phyloP scores from a whole-genome alignment of 2,329 filamentous ascomycete species.

The Shiraia sp. region DNA sequence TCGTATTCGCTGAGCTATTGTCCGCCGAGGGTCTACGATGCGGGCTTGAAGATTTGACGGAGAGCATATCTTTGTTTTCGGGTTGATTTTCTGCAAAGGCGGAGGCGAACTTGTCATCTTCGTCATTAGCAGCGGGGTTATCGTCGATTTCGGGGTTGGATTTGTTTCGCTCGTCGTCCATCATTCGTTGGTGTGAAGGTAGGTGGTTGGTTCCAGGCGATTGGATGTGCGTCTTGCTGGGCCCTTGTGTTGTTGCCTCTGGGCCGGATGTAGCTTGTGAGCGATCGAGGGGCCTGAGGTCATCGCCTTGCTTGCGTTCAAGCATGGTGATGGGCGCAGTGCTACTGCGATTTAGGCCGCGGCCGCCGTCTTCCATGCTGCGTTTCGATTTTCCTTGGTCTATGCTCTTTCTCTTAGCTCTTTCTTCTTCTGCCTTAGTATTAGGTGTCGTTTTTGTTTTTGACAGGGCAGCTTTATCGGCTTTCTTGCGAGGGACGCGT shows the following conservation, averaged over 20 bases:
- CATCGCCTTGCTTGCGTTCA: conserved; percentile 6
- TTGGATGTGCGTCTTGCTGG: too few species aligned
- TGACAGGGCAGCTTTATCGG: conserved; percentile 2
- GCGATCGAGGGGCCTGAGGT: conserved; percentile 5
- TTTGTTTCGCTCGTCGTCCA: conserved; percentile 3
- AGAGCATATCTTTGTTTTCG: not conserved
- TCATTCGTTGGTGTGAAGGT: not conserved
- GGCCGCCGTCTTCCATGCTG: conserved; percentile 12
- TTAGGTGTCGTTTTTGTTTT: conserved; percentile 13
- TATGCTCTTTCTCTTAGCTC: conserved; percentile 11
- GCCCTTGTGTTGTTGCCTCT: conserved; percentile 4
- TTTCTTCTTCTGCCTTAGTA: conserved; percentile 13
- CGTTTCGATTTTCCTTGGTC: conserved; percentile 15
- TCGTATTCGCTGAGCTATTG: conserved; percentile 13
- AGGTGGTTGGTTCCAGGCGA: too few species aligned
- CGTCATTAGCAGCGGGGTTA: not conserved
- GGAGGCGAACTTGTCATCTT: conserved; percentile 1
- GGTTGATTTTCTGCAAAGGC: not conserved
- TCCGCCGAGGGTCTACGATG: conserved; percentile 9
- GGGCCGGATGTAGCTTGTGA: not conserved
- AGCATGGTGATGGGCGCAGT: conserved; percentile 19
- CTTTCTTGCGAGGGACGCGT: conserved; percentile 31
- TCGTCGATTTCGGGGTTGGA: conserved; percentile 7
- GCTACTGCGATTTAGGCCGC: conserved; percentile 16
- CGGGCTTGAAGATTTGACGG: too few species aligned